Conservation (phyloP, 208 protist genomes). For the Naegleria gruberi region DNA sequence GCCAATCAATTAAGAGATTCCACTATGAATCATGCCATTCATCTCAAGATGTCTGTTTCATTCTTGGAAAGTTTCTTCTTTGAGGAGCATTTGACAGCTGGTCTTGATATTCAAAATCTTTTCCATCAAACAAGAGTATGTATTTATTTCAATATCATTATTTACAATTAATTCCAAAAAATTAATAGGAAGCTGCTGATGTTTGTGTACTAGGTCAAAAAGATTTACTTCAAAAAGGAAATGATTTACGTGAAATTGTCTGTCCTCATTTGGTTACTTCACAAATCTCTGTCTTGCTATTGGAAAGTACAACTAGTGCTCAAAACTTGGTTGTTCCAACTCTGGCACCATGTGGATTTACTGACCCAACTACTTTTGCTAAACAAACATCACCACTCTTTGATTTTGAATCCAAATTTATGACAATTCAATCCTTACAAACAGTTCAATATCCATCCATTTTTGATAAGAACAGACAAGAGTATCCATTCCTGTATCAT, state of each 20-base stretch:
- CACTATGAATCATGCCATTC: background rate
- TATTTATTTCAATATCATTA: background rate
- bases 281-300: background rate
- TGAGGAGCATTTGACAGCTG: background rate
- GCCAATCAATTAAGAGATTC: background rate
- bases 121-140: background rate
- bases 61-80: slow-evolving; percentile 20
- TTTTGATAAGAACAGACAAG: background rate
- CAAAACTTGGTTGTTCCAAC: background rate
- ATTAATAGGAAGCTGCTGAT: slow-evolving; percentile 1
- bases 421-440: background rate
- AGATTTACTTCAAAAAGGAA: background rate
- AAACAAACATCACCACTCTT: background rate
- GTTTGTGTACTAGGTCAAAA: background rate
- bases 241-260: background rate
- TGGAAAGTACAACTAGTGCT: background rate
- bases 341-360: background rate
- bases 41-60: background rate
- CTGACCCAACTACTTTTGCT: background rate
- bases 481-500: background rate
- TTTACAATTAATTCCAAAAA: no score
- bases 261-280: background rate
- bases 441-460: background rate
- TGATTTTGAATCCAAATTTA: background rate
- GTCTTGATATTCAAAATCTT: background rate